Conservation (phyloP, 108 stramenopile species). For the Nitzschia palea region DNA sequence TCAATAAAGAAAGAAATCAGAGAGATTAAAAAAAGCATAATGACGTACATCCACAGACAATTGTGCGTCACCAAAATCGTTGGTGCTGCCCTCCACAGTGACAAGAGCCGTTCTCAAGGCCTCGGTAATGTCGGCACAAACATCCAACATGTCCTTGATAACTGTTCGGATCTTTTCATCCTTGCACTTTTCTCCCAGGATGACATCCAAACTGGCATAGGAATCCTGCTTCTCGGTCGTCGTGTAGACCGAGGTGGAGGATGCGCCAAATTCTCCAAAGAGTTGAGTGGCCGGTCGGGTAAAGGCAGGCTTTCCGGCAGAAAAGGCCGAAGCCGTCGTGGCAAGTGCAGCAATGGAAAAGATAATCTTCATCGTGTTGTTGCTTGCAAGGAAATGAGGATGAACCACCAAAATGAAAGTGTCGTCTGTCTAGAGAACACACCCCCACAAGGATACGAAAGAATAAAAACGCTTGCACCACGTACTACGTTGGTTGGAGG, state of each 20-base stretch:
- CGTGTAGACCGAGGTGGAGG: slow-evolving; percentile 60
- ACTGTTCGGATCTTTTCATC: slow-evolving; percentile 42
- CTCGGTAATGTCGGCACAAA: slow-evolving; percentile 67
- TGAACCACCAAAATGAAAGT: too few species aligned
- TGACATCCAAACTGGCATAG: slow-evolving; percentile 51
- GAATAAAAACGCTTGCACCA: too few species aligned
- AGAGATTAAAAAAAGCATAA: slow-evolving; percentile 42
- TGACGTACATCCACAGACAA: slow-evolving; percentile 59
- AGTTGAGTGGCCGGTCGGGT: slow-evolving; percentile 16
- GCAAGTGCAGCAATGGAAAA: slow-evolving; percentile 3
- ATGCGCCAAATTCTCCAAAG: slow-evolving; percentile 53
- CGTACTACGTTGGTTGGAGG: too few species aligned
- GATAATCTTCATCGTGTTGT: slow-evolving; percentile 22
- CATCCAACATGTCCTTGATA: slow-evolving; percentile 60
- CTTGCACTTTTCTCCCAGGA: slow-evolving; percentile 43
- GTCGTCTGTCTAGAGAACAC: too few species aligned
- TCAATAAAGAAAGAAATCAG: slow-evolving; percentile 26
- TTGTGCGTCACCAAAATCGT: slow-evolving; percentile 72
- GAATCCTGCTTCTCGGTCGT: slow-evolving; percentile 57
- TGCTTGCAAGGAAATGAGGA: too few species aligned
- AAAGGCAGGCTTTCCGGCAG: slow-evolving; percentile 14
- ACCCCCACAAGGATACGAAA: too few species aligned
- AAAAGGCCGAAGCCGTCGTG: slow-evolving; percentile 28
- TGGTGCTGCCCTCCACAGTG: slow-evolving; percentile 65
- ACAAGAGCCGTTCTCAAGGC: slow-evolving; percentile 60